phyloP scores from a whole-genome alignment of 345 rosid species.

The Ceriops decandra region DNA sequence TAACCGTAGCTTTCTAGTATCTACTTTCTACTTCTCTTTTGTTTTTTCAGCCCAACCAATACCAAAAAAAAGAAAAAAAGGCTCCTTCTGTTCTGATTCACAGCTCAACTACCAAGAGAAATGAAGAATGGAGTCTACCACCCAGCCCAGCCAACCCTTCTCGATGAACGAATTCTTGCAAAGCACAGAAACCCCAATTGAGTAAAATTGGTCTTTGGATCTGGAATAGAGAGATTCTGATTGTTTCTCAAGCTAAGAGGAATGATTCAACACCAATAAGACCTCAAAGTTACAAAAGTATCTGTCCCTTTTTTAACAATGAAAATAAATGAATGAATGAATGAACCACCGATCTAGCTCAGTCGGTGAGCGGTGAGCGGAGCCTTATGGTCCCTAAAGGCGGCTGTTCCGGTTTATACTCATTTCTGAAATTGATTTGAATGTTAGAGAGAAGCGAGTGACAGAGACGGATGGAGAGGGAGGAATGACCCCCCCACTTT shows the following conservation, averaged over 20 bases:
- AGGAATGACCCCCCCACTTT: too few species aligned
- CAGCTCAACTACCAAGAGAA: constrained; percentile 3
- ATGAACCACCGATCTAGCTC: neutral
- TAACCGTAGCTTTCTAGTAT: neutral
- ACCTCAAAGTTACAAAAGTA: neutral
- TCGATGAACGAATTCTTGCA: neutral
- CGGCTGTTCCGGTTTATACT: constrained; percentile 35
- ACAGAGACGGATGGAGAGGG: neutral
- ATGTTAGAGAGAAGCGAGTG: neutral
- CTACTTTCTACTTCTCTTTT: neutral
- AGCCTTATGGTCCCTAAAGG: constrained; percentile 19
- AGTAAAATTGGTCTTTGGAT: neutral
- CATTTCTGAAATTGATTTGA: neutral
- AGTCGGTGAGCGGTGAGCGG: neutral
- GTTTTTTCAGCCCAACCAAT: neutral
- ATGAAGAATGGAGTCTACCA: neutral
- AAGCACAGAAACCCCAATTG: neutral
- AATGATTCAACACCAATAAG: neutral
- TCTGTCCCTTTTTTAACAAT: neutral
- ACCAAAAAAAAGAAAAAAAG: neutral
- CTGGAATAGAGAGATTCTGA: neutral
- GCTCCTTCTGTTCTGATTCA: constrained; percentile 1
- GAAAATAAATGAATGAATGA: neutral
- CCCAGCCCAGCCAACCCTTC: neutral
- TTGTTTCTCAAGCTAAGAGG: neutral